A percentile compares a stretch with the other conserved stretches of the same genome.
Conservation (phyloP, 345 rosid species). For the Orychophragmus violaceus region DNA sequence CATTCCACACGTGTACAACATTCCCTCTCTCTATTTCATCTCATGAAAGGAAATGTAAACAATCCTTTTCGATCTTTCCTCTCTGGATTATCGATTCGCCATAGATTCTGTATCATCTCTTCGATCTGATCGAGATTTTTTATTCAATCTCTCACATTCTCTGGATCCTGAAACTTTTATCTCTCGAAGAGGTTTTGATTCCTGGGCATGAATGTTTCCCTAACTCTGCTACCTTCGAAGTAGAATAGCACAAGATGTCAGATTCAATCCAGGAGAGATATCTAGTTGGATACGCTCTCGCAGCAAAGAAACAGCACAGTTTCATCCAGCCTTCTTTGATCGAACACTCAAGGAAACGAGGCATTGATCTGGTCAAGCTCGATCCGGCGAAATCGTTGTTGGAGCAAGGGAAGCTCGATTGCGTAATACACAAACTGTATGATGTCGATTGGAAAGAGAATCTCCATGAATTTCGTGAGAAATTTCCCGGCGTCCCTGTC, state of each 20-base stretch:
- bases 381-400: slow-evolving; percentile 38
- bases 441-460: slow-evolving; percentile 44
- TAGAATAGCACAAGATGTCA: slow-evolving; percentile 24
- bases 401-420: slow-evolving; percentile 57
- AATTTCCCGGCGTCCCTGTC: slow-evolving; percentile 42
- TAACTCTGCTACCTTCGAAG: slow-evolving; percentile 15
- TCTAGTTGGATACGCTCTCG: slow-evolving; percentile 44
- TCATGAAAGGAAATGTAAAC: slow-evolving; percentile 2
- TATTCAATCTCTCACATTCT: neutral
- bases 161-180: slow-evolving; percentile 1
- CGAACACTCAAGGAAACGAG: slow-evolving; percentile 31
- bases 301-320: slow-evolving; percentile 43
- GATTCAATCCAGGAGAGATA: slow-evolving; percentile 26
- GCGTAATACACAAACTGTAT: slow-evolving; percentile 54
- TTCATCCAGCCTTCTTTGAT: slow-evolving; percentile 48
- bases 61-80: slow-evolving; percentile 18
- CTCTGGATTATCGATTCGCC: slow-evolving; percentile 14
- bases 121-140: slow-evolving; percentile 17
- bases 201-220: slow-evolving; percentile 22
- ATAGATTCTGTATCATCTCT: slow-evolving; percentile 15
- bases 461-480: slow-evolving; percentile 30
- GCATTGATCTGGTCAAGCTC: slow-evolving; percentile 39
- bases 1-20: slow-evolving; percentile 29
- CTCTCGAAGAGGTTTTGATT: slow-evolving; percentile 11
- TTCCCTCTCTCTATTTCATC: slow-evolving; percentile 18